Evolutionary conservation across 352 stramenopile species (phyloP).

Genomic region (Phytophthora constricta): DNA sequence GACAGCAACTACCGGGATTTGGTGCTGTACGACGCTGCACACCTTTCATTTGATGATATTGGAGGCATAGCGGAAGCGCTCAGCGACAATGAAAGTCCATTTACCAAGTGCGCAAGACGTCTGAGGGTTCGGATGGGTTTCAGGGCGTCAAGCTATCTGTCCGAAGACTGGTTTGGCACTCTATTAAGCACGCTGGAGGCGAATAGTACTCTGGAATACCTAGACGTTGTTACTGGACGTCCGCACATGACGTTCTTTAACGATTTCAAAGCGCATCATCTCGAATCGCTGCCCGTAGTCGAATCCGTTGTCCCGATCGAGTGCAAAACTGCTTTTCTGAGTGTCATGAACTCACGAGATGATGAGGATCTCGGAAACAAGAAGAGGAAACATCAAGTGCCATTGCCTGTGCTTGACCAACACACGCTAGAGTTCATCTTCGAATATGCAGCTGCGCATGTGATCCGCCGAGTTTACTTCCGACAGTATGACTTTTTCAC

Average conservation of each 20-base stretch:
- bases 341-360: conserved; percentile 14
- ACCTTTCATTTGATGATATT: conserved; percentile 16
- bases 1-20: conserved; percentile 30
- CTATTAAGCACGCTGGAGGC: conserved; percentile 21
- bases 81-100: conserved; percentile 22
- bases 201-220: conserved; percentile 32
- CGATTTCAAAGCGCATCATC: conserved; percentile 27
- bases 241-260: conserved; percentile 25
- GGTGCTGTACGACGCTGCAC: conserved; percentile 3
- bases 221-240: conserved; percentile 24
- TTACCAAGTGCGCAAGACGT: conserved; percentile 24
- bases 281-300: conserved; percentile 19
- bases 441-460: conserved; percentile 22
- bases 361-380: conserved; percentile 15
- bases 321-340: conserved; percentile 32
- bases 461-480: conserved; percentile 34
- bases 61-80: conserved; percentile 12
- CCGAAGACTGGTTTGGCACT: conserved; percentile 14
- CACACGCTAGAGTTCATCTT: conserved; percentile 28
- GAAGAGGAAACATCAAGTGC: conserved; percentile 9
- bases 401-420: conserved; percentile 21
- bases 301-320: conserved; percentile 5
- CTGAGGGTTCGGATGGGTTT: conserved; percentile 32
- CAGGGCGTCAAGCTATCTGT: not conserved
- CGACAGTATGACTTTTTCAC: conserved; percentile 28